Evolutionary conservation across 345 rosid species (phyloP), one percentile per base, ranked within the genome.

Genomic region (Populus davidiana): DNA sequence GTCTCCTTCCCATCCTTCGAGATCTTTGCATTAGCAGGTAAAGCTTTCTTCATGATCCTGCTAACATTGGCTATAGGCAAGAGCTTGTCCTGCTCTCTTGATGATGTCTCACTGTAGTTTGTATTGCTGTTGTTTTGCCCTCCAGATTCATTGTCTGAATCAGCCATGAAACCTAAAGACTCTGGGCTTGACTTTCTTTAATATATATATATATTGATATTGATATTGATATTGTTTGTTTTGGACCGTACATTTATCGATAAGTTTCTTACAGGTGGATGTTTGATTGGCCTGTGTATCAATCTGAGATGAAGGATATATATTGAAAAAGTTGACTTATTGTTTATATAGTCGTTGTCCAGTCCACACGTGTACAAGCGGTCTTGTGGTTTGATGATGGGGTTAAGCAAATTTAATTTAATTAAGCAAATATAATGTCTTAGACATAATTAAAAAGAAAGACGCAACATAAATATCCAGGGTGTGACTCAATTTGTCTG

Each of bases 1-100:
- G 77, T 74, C 69, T 74, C 77, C 69, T 74, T 74, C 12, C 70
- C 77, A 35, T 74, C 77, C 56, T 74, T 74, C 2, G 77, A 74
- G 12, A 74, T 63, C 77, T 74, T 74, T 25, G 70, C 77, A 21
- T 74, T 74, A 27, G 77, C 77, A 1, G 77, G 77, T 39, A 59
- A 59, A 10, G 63, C 63, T n/a, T 59, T 59, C 63, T 59, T 59
- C 63, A 59, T 59, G 63, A 59, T 74, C 69, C 77, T 43, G 69
- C 70, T 63, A 21, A 74, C 77, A 11, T 74, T 74, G 33, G 77
- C 77, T 16, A 74, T 74, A 1, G 77, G 77, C 69, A 74, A 44
- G 59, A 74, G 65, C 69, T 69, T 74, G 77, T 74, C 77, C 20
- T 39, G 70, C 77, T 74, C 77, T 29, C 56, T 74, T 8, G 59